Evolutionary conservation across 1,284 basidiomycete genomes (phyloP).

Genomic region (Rhodotorula sp.): DNA sequence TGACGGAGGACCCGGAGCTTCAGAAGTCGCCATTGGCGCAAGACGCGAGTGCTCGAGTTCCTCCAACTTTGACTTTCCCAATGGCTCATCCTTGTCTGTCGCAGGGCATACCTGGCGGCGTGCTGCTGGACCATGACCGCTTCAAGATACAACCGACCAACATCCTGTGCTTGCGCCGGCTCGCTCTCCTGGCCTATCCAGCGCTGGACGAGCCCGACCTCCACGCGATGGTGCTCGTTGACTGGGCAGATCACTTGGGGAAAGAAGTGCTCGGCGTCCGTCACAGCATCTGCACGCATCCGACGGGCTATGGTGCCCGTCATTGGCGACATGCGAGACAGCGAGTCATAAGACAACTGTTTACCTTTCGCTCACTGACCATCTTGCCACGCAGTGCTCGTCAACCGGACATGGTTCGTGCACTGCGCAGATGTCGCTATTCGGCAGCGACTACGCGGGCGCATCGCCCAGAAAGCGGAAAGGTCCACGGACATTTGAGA

Average conservation of each 20-base stretch:
- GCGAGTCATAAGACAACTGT: neutral
- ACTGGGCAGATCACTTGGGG: neutral
- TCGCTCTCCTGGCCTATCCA: slow-evolving; percentile 5
- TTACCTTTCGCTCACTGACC: neutral
- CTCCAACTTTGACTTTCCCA: neutral
- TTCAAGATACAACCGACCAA: neutral
- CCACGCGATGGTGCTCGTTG: too few species aligned
- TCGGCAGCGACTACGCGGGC: neutral
- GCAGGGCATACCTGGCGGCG: neutral
- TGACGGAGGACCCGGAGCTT: neutral
- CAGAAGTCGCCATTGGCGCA: slow-evolving; percentile 12
- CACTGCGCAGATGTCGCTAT: neutral
- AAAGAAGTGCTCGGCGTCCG: neutral
- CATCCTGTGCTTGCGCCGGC: neutral
- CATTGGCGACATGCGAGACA: neutral
- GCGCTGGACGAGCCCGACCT: neutral
- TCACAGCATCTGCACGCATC: neutral
- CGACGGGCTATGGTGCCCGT: too few species aligned
- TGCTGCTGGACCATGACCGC: neutral
- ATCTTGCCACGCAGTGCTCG: neutral
- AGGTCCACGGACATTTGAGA: neutral
- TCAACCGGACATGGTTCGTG: slow-evolving; percentile 6
- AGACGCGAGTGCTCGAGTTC: neutral
- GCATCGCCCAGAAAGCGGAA: neutral
- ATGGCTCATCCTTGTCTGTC: neutral